phyloP scores from a whole-genome alignment of 306 rosid species.

The Fragaria vesca region DNA sequence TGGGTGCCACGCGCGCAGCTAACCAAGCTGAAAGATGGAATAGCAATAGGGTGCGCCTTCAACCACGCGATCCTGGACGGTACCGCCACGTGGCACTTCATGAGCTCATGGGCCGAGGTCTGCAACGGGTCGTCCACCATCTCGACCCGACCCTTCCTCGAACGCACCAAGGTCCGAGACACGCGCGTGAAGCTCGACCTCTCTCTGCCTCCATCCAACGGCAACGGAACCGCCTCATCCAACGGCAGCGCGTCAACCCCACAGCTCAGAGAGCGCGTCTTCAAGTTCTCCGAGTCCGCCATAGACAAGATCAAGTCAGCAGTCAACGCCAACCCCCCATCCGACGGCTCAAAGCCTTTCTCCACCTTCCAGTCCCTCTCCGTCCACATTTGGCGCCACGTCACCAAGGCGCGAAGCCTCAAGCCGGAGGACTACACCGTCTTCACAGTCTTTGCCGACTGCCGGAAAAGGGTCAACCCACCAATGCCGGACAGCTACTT shows the following conservation, averaged over 20 bases:
- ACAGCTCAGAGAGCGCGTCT: slow-evolving; percentile 55
- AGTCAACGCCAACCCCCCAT: slow-evolving; percentile 41
- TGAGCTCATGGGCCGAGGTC: slow-evolving; percentile 87
- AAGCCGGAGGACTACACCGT: slow-evolving; percentile 89
- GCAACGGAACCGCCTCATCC: slow-evolving; percentile 25
- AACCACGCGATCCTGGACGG: slow-evolving; percentile 92
- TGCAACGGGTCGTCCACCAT: slow-evolving; percentile 51
- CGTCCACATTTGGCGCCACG: slow-evolving; percentile 87
- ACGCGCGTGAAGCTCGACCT: slow-evolving; percentile 85
- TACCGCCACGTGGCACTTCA: slow-evolving; percentile 90
- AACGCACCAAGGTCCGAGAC: slow-evolving; percentile 72
- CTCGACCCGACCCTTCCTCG: slow-evolving; percentile 60
- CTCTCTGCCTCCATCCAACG: slow-evolving; percentile 38
- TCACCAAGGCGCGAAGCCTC: slow-evolving; percentile 65
- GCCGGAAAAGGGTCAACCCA: slow-evolving; percentile 79
- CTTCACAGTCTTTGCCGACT: slow-evolving; percentile 88
- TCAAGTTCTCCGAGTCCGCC: slow-evolving; percentile 75
- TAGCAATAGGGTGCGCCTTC: slow-evolving; percentile 86
- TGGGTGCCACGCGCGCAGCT: slow-evolving; percentile 35
- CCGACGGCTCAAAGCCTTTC: slow-evolving; percentile 71
- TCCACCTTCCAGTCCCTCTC: slow-evolving; percentile 90
- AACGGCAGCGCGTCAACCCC: slow-evolving; percentile 9
- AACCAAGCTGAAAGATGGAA: slow-evolving; percentile 83
- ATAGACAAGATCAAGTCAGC: slow-evolving; percentile 77
- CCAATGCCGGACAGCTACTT: slow-evolving; percentile 85